Evolutionary conservation across 2,329 filamentous ascomycete genomes (phyloP), one percentile per base, ranked within the genome.

Genomic region (Helotiales sp.): DNA sequence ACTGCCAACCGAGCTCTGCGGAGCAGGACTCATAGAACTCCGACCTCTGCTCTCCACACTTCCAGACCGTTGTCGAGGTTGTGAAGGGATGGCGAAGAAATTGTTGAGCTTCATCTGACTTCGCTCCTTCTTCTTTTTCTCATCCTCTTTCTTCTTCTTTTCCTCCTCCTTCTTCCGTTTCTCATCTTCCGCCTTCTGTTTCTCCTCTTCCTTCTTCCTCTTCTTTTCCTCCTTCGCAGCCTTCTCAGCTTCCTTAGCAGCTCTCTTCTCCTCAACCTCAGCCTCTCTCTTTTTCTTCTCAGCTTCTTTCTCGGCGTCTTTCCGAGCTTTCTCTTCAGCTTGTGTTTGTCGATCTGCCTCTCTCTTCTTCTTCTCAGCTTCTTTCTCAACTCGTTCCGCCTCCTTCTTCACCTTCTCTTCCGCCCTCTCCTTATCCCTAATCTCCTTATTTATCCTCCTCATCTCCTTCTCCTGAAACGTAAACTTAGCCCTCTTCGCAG

Each of bases 121-220:
- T 40, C 76, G 74, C 49, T 77, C 78, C 58, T 79, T 76, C 54
- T 74, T 72, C 59, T 73, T 75, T 60, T 79, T 77, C 48, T 76
- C 74, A 58, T 80, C 75, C 52, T 71, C 79, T 1, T 64, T 69
- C 62, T 80, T 77, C 54, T 78, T 75, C 59, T 71, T 70, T 57
- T 72, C 70, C 6, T 72, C 70, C 63, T n/a, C n/a, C n/a, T n/a
- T n/a, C n/a, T 74, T 72, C 22, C 57, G 52, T 51, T 65, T 65
- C 17, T 63, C 60, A 0, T 36, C 54, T 54, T 66, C 66, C 19
- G 68, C 67, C 40, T 66, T 63, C 48, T 64, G 67, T 19, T 69
- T 66, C 52, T 67, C 66, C 6, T 64, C 66, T 40, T 71, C 69
- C 42, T 63, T 68, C 51, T 66, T 65, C 6, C 66, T 67, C 63